Conservation (phyloP, 345 rosid species). For the Euclidium syriacum region DNA sequence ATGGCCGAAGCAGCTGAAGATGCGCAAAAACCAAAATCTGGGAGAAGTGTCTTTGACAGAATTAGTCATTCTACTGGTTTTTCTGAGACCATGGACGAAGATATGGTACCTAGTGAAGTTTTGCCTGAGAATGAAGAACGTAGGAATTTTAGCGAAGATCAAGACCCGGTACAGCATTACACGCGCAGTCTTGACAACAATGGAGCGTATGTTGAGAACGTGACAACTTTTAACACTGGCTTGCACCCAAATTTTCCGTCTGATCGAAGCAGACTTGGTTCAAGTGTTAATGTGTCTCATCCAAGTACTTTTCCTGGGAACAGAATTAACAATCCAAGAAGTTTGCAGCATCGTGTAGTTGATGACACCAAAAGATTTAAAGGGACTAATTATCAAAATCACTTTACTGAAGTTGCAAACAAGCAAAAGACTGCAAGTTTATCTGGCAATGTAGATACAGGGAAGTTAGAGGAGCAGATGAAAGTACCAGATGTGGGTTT, state of each 20-base stretch:
- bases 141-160: constrained; percentile 32
- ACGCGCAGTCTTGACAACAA: constrained; percentile 37
- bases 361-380: constrained; percentile 34
- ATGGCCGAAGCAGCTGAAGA: constrained; percentile 91
- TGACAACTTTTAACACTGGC: constrained; percentile 36
- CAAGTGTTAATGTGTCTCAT: constrained; percentile 36
- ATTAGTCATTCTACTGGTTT: constrained; percentile 49
- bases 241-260: constrained; percentile 38
- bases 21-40: constrained; percentile 49
- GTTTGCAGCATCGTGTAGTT: constrained; percentile 37
- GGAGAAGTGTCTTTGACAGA: constrained; percentile 89
- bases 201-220: constrained; percentile 34
- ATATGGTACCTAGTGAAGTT: constrained; percentile 32
- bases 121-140: constrained; percentile 41
- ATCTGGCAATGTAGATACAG: constrained; percentile 46
- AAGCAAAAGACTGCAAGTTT: constrained; percentile 38
- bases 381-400: constrained; percentile 31
- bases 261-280: constrained; percentile 36
- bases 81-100: constrained; percentile 32
- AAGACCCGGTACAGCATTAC: constrained; percentile 30
- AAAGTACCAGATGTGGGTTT: constrained; percentile 36
- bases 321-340: constrained; percentile 37
- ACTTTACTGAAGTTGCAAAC: constrained; percentile 32
- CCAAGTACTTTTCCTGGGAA: constrained; percentile 34
- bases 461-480: constrained; percentile 49